These are phyloP conservation scores for Boletellus ananas DNA, from an alignment of 768 basidiomycete species.

Conservation along the genomic window DNA sequence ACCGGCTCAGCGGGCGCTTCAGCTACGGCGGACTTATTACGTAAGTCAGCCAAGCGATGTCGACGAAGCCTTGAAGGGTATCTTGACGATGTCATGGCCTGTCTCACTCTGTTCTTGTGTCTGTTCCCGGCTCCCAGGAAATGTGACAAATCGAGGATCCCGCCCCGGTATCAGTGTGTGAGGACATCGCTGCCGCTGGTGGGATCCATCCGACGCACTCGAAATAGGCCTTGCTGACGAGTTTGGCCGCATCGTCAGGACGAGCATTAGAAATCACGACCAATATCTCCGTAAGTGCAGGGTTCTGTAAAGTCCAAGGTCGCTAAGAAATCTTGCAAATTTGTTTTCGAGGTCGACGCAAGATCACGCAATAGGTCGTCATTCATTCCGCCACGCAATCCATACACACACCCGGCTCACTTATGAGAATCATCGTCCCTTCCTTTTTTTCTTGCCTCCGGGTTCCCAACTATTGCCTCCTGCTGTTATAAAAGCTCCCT, in stretches of 20 bases:
- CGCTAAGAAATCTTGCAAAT: slow-evolving; percentile 8
- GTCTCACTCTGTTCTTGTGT: neutral
- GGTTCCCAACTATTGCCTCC: neutral
- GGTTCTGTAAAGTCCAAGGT: neutral
- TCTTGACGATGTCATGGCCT: too few relatives aligned
- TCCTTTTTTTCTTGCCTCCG: neutral
- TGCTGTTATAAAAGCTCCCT: slow-evolving; percentile 5
- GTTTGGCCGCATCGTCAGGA: neutral
- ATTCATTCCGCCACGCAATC: slow-evolving; percentile 5
- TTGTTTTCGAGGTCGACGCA: slow-evolving; percentile 15
- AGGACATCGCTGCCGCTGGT: slow-evolving; percentile 2
- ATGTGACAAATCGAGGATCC: neutral
- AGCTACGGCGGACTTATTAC: slow-evolving; percentile 1
- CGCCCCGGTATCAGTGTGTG: neutral
- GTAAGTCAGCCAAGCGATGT: slow-evolving; percentile 8
- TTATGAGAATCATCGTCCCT: neutral
- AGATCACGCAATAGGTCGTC: slow-evolving; percentile 33
- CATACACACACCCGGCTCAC: neutral
- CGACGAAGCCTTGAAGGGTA: too few relatives aligned
- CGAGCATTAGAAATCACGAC: neutral
- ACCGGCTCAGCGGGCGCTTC: neutral
- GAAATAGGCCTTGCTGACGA: neutral
- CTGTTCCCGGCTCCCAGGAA: neutral
- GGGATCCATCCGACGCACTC: neutral
- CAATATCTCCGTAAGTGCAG: neutral